A percentile compares a stretch with the other conserved stretches of the same genome.
Conservation (phyloP, 1,284 basidiomycete genomes). For the Mycena sp. region DNA sequence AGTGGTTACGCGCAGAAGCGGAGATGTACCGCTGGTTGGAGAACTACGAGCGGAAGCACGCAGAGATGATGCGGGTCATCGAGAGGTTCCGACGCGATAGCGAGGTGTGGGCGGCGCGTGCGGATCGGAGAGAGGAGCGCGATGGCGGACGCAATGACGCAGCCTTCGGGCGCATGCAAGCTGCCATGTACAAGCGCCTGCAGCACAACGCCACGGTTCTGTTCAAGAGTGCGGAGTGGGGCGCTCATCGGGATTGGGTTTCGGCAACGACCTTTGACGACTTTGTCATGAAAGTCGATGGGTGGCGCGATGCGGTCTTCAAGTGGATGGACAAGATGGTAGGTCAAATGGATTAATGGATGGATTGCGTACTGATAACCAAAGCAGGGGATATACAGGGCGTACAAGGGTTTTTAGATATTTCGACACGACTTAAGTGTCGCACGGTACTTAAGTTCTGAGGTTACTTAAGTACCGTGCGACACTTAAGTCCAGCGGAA, state of each 20-base stretch:
- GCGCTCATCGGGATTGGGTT: constrained; percentile 17
- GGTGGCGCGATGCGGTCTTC: constrained; percentile 9
- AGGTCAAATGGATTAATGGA: neutral
- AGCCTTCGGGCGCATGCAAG: constrained; percentile 7
- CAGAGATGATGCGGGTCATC: constrained; percentile 35
- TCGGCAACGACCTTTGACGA: constrained; percentile 11
- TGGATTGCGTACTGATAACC: neutral
- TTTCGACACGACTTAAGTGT: too few species aligned
- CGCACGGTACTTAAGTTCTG: neutral
- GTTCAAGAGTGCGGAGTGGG: constrained; percentile 3
- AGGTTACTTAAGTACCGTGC: too few species aligned
- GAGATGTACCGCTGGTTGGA: constrained; percentile 40
- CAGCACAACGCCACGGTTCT: neutral
- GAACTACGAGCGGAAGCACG: constrained; percentile 37
- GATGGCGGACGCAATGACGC: neutral
- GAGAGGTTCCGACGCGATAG: constrained; percentile 21
- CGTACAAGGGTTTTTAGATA: constrained; percentile 9
- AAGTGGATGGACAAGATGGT: constrained; percentile 20
- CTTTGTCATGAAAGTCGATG: neutral
- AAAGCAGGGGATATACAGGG: constrained; percentile 1
- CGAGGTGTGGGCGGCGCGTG: constrained; percentile 26
- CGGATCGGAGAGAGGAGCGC: neutral
- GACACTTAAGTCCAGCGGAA: too few species aligned
- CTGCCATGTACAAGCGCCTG: constrained; percentile 13
- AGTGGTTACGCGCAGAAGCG: constrained; percentile 41